These are phyloP conservation scores for Aspergillus sojae DNA, from an alignment of 2,329 filamentous ascomycete species.

Conservation along the genomic window DNA sequence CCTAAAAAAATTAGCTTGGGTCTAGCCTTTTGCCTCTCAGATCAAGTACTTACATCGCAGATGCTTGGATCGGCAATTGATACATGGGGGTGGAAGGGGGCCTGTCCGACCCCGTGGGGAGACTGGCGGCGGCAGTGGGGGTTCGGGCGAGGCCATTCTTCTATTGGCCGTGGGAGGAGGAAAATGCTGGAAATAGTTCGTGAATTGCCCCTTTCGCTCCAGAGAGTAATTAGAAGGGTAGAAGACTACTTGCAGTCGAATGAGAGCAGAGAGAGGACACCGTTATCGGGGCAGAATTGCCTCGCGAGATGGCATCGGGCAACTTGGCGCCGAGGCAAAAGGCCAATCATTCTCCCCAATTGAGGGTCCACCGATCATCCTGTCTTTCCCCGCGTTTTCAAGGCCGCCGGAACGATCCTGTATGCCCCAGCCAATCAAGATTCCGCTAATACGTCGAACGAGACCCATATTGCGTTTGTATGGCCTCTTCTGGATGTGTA, in stretches of 20 bases:
- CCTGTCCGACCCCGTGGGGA: not conserved
- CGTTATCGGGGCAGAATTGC: not conserved
- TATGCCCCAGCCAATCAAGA: not conserved
- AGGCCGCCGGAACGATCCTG: not conserved
- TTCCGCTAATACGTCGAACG: not conserved
- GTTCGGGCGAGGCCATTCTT: not conserved
- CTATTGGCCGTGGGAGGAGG: not conserved
- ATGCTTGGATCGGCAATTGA: slow-evolving; percentile 2
- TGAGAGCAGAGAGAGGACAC: not conserved
- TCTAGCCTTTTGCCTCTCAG: not conserved
- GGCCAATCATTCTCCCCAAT: not conserved
- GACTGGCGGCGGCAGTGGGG: not conserved
- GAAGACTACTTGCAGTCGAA: not conserved
- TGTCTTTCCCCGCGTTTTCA: not conserved
- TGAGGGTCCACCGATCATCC: not conserved
- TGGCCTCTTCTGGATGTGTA: not conserved
- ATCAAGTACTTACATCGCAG: not conserved
- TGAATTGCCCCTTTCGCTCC: not conserved
- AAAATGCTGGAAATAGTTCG: accelerated
- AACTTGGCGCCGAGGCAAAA: not conserved
- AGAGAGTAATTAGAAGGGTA: not conserved
- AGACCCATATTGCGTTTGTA: not conserved
- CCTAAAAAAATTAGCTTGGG: not conserved
- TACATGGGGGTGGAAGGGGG: not conserved
- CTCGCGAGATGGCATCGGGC: not conserved